Evolutionary conservation across 2,329 filamentous ascomycete genomes (phyloP).

Genomic region (Exophiala phaeomuriformis): DNA sequence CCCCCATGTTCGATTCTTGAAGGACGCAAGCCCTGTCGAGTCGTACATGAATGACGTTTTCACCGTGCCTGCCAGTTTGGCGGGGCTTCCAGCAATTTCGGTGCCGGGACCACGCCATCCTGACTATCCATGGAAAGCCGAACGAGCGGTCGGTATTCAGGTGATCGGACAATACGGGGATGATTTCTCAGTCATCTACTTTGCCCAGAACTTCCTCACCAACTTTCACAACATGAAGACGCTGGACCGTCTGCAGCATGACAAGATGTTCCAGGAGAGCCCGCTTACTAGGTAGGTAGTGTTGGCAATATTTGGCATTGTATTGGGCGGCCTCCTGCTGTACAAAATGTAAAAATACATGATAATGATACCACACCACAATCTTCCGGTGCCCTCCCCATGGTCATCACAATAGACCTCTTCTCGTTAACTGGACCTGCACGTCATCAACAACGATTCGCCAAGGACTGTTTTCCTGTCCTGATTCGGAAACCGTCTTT

Average conservation of each 20-base stretch:
- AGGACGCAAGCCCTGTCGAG: slow-evolving; percentile 49
- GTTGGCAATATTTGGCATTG: neutral
- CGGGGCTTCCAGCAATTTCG: slow-evolving; percentile 81
- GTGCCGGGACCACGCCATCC: slow-evolving; percentile 53
- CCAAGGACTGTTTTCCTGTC: neutral
- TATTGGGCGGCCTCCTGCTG: neutral
- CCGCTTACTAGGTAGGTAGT: neutral
- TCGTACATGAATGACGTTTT: slow-evolving; percentile 91
- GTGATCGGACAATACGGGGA: slow-evolving; percentile 44
- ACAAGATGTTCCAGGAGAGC: neutral
- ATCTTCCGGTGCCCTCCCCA: no score
- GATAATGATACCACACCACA: no score
- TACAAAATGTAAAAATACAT: neutral
- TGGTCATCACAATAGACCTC: neutral
- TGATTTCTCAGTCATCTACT: slow-evolving; percentile 29
- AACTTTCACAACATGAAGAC: slow-evolving; percentile 11
- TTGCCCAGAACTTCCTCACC: slow-evolving; percentile 15
- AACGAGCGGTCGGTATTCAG: slow-evolving; percentile 37
- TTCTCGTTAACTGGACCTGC: neutral
- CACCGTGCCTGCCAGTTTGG: slow-evolving; percentile 88
- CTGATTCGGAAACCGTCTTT: neutral
- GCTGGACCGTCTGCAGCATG: neutral
- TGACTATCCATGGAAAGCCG: slow-evolving; percentile 17
- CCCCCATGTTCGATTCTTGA: slow-evolving; percentile 56
- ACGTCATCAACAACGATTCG: neutral